Base-by-base conservation (phyloP, 78 protist species). In the Dictyostelium citrinum region DNA sequence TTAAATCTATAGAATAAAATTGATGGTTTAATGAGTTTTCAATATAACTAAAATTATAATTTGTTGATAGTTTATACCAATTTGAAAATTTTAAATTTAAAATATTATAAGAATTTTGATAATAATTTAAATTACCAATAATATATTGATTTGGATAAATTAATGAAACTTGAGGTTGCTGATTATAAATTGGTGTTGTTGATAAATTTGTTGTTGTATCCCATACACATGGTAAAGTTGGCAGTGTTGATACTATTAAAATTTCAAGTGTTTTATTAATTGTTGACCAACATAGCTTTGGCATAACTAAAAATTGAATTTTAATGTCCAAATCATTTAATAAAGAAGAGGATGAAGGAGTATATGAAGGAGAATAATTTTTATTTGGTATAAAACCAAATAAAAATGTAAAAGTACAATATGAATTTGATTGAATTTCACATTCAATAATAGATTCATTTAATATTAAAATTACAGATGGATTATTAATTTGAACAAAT, bases 51-150 rank as follows among this genome's bases (percentile, higher is more conserved):
- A 49, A 49, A 49, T 49, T 49, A 49, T 49, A 11, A 6, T 16
- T 49, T 39, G 43, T 39, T 39, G 43, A 5, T 1, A 39, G 5
- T 39, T 22, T 22, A 22, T 7, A 64, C 77, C 77, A 70, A 29
- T 70, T 33, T 70, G 77, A 70, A 70, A 70, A 70, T 33, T 14
- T 70, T 70, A 70, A 70, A 33, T 70, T 70, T 70, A 70, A 33
- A 8, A 39, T 11, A 64, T 64, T 27, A 27, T 22, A 11, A 1
- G 29, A 8, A 27, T 22, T 27, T 64, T 64, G 5, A 64, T 64
- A 64, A 70, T 70, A 70, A 70, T 70, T 33, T 29, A 31, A 31
- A 16, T 70, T 31, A 2, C 37, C 22, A 70, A 27, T 33, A 31
- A 16, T 29, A 31, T 29, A 31, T 31, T 70, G 22, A 33, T 31